Base-by-base conservation (phyloP, 495 filamentous ascomycete species). In the Penicillium samsonianum region DNA sequence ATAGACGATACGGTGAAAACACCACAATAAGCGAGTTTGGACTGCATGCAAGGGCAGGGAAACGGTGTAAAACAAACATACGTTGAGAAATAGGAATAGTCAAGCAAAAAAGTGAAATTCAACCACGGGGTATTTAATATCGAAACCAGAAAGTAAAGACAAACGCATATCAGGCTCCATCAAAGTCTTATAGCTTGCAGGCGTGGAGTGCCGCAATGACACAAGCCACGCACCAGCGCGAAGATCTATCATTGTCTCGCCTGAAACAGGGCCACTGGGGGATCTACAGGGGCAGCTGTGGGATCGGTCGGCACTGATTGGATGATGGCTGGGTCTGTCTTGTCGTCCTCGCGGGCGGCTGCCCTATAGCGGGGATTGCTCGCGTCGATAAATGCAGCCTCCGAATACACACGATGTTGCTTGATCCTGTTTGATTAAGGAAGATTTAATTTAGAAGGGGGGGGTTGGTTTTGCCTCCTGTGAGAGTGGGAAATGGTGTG, bases 181-280 rank as follows among this genome's bases (percentile, higher is more conserved):
- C 45, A 41, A 61, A 22, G 45, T 64, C 58, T 67, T 67, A 64
- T 67, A 67, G 33, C 64, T 61, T 59, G 50, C 42, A 20, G 22
- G 12, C 48, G 8, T 17, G 44, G 28, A 38, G 30, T 22, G 22
- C 23, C 22, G 33, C 37, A 31, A 44, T 53, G 50, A 50, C 50
- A 48, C 45, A 50, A 33, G 46, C 48, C 51, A 56, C 49, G 51
- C 56, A 42, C 37, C 28, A 43, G 50, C 44, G 46, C 41, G 53
- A 50, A 9, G 47, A 50, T 53, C 44, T 25, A 26, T 52, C 35
- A n/a, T 42, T 37, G 42, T 17, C 25, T 42, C 23, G 51, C 17
- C 45, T 63, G 38, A 60, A 53, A 57, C 57, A 53, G 31, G 42
- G 40, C 54, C 38, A 6, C 17, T n/a, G 50, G 49, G 45, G 33